Evolutionary conservation across 805 yeast genomes (phyloP), one percentile per base, ranked within the genome.

Genomic region (Sporopachydermia quercuum): DNA sequence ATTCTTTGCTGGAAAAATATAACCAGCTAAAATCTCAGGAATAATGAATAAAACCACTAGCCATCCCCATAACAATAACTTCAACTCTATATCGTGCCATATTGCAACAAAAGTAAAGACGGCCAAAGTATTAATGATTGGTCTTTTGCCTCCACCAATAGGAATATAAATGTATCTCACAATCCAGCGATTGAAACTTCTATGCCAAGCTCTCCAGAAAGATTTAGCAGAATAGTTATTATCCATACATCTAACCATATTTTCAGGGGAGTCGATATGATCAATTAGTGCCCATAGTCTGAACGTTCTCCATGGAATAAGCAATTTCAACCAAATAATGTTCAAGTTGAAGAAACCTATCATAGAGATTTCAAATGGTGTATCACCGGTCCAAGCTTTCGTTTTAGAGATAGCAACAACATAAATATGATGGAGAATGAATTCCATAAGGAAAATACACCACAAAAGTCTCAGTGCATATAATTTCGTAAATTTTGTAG

Each of bases 161-260:
- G 98, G 98, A 16, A 91, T 68, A 50, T 91, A 91, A 34, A 91
- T 71, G 57, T 91, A 91, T 45, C 94, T 68, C 17, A 82, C 71
- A 23, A 83, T 80, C 94, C 96, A 91, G 48, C 80, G 71, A 60
- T 89, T 87, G 62, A 66, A 91, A 37, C 94, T 79, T 52, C 97
- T 72, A 59, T 91, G 99, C 99, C 99, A 91, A 3, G 95, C 94
- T 54, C 97, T 71, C 99, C 99, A 91, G 56, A 91, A 91, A n/a
- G 91, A 85, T 45, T 84, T 58, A 0, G 96, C 91, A 23, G 94
- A 80, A 57, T 78, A 91, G 59, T 91, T 91, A 58, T 91, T 85
- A 55, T 85, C 82, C 75, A 91, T 84, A 55, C 97, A 87, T 43
- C 99, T 67, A 42, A 91, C 76, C 97, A 91, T 91, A 53, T 91